phyloP scores from a whole-genome alignment of 2,329 filamentous ascomycete species.

The Penicillium occitanis region DNA sequence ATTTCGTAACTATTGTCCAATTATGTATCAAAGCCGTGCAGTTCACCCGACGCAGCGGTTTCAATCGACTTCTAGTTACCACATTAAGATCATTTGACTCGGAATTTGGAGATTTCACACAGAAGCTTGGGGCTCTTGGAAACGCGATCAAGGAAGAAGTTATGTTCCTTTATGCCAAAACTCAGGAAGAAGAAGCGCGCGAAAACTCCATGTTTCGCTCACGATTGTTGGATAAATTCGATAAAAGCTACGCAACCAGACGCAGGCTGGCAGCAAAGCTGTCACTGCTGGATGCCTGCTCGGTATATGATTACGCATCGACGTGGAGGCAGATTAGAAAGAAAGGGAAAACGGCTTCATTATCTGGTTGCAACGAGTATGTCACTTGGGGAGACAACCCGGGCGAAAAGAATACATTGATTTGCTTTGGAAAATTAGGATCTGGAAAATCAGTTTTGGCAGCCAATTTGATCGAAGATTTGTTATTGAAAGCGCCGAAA shows the following conservation, averaged over 20 bases:
- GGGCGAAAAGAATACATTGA: background rate
- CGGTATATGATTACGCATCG: background rate
- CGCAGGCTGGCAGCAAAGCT: background rate
- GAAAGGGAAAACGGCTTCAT: background rate
- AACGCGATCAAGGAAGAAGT: conserved; percentile 4
- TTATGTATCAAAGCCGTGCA: background rate
- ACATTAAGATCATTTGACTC: background rate
- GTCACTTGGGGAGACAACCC: background rate
- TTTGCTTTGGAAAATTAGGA: background rate
- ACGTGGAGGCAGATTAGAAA: background rate
- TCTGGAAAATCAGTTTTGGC: background rate
- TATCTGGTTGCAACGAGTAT: background rate
- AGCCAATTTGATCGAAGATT: background rate
- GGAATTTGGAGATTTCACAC: background rate
- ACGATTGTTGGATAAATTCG: background rate
- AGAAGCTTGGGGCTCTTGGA: background rate
- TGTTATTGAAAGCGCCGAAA: background rate
- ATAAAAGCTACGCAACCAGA: background rate
- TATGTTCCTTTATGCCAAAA: conserved; percentile 1
- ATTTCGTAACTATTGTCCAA: background rate
- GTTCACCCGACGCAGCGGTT: background rate
- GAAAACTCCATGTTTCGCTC: conserved; percentile 11
- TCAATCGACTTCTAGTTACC: background rate
- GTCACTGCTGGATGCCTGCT: background rate
- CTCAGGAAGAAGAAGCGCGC: conserved; percentile 5